phyloP scores from a whole-genome alignment of 2,329 filamentous ascomycete species.

The Zymoseptoria tritici region DNA sequence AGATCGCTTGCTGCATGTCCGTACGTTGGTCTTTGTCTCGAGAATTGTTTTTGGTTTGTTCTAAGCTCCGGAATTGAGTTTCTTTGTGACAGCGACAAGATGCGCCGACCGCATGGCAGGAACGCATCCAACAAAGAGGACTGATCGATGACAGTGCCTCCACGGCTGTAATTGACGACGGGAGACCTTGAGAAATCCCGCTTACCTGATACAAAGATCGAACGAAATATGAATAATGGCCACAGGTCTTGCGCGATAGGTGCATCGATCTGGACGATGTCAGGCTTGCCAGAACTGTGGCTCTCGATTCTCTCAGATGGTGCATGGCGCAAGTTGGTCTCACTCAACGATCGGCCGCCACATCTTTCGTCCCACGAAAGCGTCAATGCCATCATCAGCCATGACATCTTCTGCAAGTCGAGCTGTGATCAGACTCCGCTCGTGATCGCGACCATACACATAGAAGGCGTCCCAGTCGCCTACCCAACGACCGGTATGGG shows the following conservation, averaged over 20 bases:
- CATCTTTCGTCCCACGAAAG: constrained; percentile 51
- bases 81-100: neutral
- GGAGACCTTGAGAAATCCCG: neutral
- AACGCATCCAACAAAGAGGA: neutral
- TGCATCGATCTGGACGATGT: neutral
- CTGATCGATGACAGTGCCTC: neutral
- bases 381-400: constrained; percentile 51
- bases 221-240: neutral
- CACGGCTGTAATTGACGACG: neutral
- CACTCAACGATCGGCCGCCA: constrained; percentile 44
- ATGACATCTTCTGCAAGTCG: constrained; percentile 53
- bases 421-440: constrained; percentile 61
- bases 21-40: neutral
- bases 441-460: constrained; percentile 52
- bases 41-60: neutral
- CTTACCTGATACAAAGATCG: neutral
- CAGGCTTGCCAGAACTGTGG: neutral
- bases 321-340: neutral
- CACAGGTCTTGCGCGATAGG: neutral
- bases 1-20: neutral
- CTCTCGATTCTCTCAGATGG: neutral
- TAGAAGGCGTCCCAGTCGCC: constrained; percentile 51
- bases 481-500: constrained; percentile 25
- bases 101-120: neutral
- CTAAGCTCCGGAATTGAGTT: neutral